Evolutionary conservation across 768 basidiomycete species (phyloP).

Genomic region (Naganishia randhawae): DNA sequence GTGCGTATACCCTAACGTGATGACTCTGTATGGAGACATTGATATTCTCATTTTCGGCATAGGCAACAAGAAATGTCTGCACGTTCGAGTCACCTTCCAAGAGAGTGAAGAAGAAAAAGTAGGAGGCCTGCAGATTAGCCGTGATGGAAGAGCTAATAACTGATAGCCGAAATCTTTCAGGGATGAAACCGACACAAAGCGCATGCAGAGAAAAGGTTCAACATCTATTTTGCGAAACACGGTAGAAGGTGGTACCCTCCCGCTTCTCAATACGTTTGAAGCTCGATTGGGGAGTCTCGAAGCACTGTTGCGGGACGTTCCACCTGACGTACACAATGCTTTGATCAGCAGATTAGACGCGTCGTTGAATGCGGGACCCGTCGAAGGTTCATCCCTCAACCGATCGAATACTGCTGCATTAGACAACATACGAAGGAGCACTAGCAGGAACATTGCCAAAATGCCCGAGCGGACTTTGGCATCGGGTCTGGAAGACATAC

Average conservation of each 20-base stretch:
- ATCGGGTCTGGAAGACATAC: constrained; percentile 38
- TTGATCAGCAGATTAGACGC: constrained; percentile 49
- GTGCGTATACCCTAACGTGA: neutral
- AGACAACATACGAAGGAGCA: neutral
- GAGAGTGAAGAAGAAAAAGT: constrained; percentile 32
- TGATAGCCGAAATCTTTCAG: neutral
- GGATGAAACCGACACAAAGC: constrained; percentile 8
- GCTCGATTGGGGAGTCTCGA: constrained; percentile 49
- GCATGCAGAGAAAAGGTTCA: neutral
- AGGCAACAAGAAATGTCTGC: constrained; percentile 39
- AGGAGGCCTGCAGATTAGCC: neutral
- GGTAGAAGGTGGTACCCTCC: neutral
- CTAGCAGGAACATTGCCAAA: neutral
- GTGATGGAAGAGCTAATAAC: neutral
- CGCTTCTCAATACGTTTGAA: constrained; percentile 32
- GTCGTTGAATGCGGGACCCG: constrained; percentile 19
- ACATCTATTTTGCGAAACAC: neutral
- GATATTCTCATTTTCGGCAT: neutral
- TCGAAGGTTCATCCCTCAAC: neutral
- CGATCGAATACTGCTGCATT: neutral
- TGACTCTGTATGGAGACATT: neutral
- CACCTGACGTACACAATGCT: constrained; percentile 50
- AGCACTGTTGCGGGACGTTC: constrained; percentile 50
- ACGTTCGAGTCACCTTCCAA: constrained; percentile 50
- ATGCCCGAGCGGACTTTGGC: constrained; percentile 1